Percentiles rank a stretch among this genome's conserved stretches.
Evolutionary conservation across 2,329 filamentous ascomycete species (phyloP).

Genomic region (Cladosporium sp.): DNA sequence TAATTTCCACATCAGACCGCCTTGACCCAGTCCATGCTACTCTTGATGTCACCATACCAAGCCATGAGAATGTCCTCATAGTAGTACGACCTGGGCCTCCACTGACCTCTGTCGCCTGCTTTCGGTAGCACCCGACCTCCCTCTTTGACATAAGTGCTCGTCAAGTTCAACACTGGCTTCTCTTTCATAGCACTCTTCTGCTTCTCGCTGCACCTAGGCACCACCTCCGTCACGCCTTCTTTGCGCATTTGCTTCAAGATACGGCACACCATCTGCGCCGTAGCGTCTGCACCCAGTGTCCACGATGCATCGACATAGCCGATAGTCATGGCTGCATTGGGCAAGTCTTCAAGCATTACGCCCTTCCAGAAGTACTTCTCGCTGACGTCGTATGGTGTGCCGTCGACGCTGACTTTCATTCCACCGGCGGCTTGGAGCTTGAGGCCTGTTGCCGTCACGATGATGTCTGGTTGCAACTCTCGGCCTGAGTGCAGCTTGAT

Average conservation of each 20-base stretch:
- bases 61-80: conserved; percentile 41
- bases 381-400: conserved; percentile 40
- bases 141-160: conserved; percentile 49
- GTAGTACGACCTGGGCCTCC: conserved; percentile 42
- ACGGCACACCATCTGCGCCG: conserved; percentile 46
- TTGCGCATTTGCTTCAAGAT: conserved; percentile 50
- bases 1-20: background rate
- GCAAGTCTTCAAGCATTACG: conserved; percentile 59
- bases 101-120: conserved; percentile 42
- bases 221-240: conserved; percentile 39
- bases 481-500: conserved; percentile 43
- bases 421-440: conserved; percentile 52
- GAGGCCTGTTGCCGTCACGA: conserved; percentile 63
- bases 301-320: conserved; percentile 60
- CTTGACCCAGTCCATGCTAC: conserved; percentile 36
- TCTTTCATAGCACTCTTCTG: conserved; percentile 37
- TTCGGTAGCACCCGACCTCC: conserved; percentile 43
- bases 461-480: conserved; percentile 55
- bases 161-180: conserved; percentile 41
- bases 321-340: conserved; percentile 56
- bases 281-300: conserved; percentile 59
- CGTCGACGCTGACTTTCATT: conserved; percentile 48
- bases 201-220: conserved; percentile 40
- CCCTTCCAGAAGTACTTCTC: conserved; percentile 58
- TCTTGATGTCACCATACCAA: conserved; percentile 39